A percentile compares a stretch with the other conserved stretches of the same genome.
phyloP scores from a whole-genome alignment of 2,329 filamentous ascomycete genomes.

The Fusarium sp. region DNA sequence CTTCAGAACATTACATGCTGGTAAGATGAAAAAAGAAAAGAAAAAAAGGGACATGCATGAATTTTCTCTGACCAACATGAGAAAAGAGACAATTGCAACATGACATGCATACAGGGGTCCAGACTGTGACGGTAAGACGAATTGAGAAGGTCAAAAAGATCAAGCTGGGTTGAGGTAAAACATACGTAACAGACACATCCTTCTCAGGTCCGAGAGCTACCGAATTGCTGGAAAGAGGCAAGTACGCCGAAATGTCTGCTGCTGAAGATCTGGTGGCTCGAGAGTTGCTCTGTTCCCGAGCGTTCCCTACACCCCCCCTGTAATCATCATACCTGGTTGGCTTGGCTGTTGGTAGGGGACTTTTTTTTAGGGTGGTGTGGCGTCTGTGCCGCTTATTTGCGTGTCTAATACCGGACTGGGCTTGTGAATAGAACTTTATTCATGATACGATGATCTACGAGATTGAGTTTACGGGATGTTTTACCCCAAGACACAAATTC shows the following conservation, averaged over 20 bases:
- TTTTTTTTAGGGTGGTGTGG: not conserved
- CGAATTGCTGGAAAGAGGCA: conserved; percentile 1
- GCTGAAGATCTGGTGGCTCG: conserved; percentile 11
- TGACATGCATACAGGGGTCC: conserved; percentile 1
- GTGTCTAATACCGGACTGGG: not conserved
- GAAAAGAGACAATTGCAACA: conserved; percentile 6
- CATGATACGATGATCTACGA: not conserved
- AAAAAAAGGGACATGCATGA: conserved; percentile 3
- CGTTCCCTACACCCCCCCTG: not conserved
- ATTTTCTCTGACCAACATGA: conserved; percentile 4
- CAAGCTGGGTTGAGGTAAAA: not conserved
- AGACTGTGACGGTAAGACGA: not conserved
- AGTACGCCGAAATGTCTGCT: not conserved
- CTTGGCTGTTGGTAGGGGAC: not conserved
- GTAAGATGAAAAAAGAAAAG: not conserved
- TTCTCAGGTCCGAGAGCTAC: not conserved
- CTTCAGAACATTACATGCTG: conserved; percentile 4
- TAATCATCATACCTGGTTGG: too few relatives aligned
- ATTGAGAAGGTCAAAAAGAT: conserved; percentile 9
- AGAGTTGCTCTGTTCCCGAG: not conserved
- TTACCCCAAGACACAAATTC: accelerated
- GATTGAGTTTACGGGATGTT: not conserved
- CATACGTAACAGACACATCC: conserved; percentile 8
- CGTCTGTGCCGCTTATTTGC: not conserved
- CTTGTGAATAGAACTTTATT: not conserved